Percentiles rank a stretch among this genome's conserved stretches.
These are phyloP conservation scores for Ogataea wickerhamii DNA, from an alignment of 805 yeast species.

Conservation along the genomic window DNA sequence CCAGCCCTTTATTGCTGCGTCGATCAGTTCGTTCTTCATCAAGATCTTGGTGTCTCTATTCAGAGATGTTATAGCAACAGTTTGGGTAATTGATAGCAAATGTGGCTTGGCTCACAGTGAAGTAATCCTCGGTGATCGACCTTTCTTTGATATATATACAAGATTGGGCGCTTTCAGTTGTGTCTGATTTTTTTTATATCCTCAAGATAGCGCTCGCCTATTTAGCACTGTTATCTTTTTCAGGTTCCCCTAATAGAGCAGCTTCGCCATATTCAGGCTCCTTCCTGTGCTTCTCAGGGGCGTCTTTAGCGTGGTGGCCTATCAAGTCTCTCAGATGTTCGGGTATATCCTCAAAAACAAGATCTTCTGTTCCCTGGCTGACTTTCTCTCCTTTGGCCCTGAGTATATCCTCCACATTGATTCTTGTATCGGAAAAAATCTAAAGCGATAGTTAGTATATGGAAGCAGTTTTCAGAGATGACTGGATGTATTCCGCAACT, in stretches of 20 bases:
- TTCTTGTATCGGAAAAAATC: constrained; percentile 73
- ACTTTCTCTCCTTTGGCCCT: constrained; percentile 73
- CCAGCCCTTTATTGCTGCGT: constrained; percentile 4
- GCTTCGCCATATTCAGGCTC: constrained; percentile 5
- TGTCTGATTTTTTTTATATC: no score
- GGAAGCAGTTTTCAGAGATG: no score
- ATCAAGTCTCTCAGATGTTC: constrained; percentile 46
- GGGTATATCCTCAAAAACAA: constrained; percentile 67
- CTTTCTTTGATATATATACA: not conserved
- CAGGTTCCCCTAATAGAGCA: constrained; percentile 3
- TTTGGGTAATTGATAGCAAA: not conserved
- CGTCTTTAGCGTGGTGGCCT: constrained; percentile 68
- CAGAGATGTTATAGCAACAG: not conserved
- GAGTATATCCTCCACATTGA: constrained; percentile 78
- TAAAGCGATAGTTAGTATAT: constrained; percentile 28
- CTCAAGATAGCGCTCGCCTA: no score
- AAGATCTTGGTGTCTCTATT: not conserved
- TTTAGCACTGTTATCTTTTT: no score
- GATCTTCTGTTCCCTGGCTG: constrained; percentile 59
- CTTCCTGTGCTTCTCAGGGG: constrained; percentile 42
- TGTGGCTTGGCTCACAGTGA: not conserved
- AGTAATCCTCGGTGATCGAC: not conserved
- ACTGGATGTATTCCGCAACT: no score
- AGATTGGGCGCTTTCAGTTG: no score
- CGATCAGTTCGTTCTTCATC: constrained; percentile 19